Base-by-base conservation (phyloP, 2,329 filamentous ascomycete genomes). In the Xylaria sp. region DNA sequence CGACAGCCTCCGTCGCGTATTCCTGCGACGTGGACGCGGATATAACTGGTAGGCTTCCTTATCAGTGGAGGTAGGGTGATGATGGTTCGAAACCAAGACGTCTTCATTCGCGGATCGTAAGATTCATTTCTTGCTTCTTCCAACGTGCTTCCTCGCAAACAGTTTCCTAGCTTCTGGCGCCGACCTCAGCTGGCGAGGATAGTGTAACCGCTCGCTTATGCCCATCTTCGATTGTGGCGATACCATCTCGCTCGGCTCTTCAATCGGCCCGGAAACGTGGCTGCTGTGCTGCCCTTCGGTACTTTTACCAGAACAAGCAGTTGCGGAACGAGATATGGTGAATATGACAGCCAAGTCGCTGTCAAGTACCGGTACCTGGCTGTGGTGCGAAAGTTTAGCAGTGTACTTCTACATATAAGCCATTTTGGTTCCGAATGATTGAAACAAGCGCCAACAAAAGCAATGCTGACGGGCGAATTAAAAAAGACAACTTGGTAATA, bases 381-480 rank as follows among this genome's bases (percentile, higher is more conserved):
- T 11, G 22, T n/a, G 15, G n/a, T 45, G n/a, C 7, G 42, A 20
- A 60, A 33, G 15, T 33, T 22, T 20, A 49, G 27, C 29, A 6
- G 17, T 51, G 54, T 63, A 68, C 57, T 57, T 61, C 53, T 65
- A 66, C 62, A 31, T 62, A 42, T 25, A n/a, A 63, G 44, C 17
- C 27, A 57, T 47, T 27, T 31, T 1, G 44, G 33, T 42, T 53
- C 45, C 22, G 22, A 15, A 27, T 7, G 5, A 15, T 25, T 45
- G 45, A 45, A 58, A 53, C 38, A 53, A 33, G 38, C 36, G 22
- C 36, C 20, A 29, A 44, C 31, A 22, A 42, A 39, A 42, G 31
- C 39, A 36, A 51, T 57, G n/a, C 50, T 47, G 49, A 38, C 31
- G n/a, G 29, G 20, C 29, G 38, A 38, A 47, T 55, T n/a, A 22